Percentiles rank a stretch among this genome's conserved stretches.
These are phyloP conservation scores for Yarrowia sp. DNA, from an alignment of 805 yeast genomes.

Conservation along the genomic window DNA sequence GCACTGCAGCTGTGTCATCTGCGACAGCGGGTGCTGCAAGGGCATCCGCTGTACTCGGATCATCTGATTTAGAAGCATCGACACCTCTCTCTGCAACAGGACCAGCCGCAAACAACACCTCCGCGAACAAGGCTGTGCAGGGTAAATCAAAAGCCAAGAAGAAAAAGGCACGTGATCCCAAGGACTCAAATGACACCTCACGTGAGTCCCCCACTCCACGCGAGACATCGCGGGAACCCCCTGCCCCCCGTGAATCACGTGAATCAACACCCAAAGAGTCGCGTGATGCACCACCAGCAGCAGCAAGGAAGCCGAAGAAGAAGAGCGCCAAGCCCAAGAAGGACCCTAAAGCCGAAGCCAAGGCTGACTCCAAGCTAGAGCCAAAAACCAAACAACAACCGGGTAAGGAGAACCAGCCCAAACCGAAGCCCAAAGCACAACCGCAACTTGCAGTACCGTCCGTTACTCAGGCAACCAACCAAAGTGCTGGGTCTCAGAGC, in stretches of 20 bases:
- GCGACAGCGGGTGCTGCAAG: not conserved
- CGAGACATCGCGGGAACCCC: not conserved
- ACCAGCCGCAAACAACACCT: not conserved
- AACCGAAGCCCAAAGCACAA: not conserved
- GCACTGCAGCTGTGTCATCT: not conserved
- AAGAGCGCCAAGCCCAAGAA: not conserved
- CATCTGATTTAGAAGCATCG: not conserved
- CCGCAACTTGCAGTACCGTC: not conserved
- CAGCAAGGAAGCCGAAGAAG: not conserved
- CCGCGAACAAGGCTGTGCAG: not conserved
- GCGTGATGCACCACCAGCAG: not conserved
- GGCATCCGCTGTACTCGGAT: not conserved
- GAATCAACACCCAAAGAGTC: not conserved
- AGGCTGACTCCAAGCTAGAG: not conserved
- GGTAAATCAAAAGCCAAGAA: not conserved
- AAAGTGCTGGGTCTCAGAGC: not conserved
- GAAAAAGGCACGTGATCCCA: not conserved
- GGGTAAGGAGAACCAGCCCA: not conserved
- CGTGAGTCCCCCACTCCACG: not conserved
- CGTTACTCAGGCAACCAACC: not conserved
- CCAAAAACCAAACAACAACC: not conserved
- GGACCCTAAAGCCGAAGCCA: not conserved
- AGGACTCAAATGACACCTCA: not conserved
- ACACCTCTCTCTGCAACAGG: not conserved
- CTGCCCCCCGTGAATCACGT: not conserved